Conservation (phyloP, 306 rosid genomes). For the Astragalus membranaceus region DNA sequence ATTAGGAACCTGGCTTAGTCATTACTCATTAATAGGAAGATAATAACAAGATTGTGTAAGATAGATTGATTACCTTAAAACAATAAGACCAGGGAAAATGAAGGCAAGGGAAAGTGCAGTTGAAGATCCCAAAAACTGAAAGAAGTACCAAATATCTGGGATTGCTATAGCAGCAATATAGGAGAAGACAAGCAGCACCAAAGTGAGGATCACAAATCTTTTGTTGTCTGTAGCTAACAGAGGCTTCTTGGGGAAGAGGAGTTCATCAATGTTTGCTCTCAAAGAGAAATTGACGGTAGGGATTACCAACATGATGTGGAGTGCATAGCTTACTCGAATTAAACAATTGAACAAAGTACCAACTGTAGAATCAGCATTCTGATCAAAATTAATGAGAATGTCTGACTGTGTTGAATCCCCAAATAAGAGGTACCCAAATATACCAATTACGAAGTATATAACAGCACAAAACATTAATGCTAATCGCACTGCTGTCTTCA, state of each 20-base stretch:
- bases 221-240: constrained; percentile 47
- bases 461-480: constrained; percentile 59
- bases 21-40: not conserved
- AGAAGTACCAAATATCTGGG: constrained; percentile 85
- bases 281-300: constrained; percentile 78
- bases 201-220: constrained; percentile 63
- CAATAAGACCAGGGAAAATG: constrained; percentile 80
- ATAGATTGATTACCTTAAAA: constrained; percentile 48
- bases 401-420: constrained; percentile 78
- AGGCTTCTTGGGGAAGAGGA: constrained; percentile 55
- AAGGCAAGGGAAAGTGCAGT: constrained; percentile 80
- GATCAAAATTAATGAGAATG: constrained; percentile 76
- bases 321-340: constrained; percentile 79
- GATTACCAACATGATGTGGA: constrained; percentile 84
- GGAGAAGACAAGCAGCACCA: constrained; percentile 46
- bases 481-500: constrained; percentile 66
- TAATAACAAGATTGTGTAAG: not conserved
- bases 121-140: constrained; percentile 88
- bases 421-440: constrained; percentile 84
- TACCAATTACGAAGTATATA: constrained; percentile 60
- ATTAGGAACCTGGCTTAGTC: not conserved
- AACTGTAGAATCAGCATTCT: constrained; percentile 40
- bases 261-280: constrained; percentile 75
- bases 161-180: constrained; percentile 77
- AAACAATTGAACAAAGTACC: constrained; percentile 58